These are phyloP conservation scores for Thraustochytrium striatum DNA, from an alignment of 352 stramenopile species.

Conservation along the genomic window DNA sequence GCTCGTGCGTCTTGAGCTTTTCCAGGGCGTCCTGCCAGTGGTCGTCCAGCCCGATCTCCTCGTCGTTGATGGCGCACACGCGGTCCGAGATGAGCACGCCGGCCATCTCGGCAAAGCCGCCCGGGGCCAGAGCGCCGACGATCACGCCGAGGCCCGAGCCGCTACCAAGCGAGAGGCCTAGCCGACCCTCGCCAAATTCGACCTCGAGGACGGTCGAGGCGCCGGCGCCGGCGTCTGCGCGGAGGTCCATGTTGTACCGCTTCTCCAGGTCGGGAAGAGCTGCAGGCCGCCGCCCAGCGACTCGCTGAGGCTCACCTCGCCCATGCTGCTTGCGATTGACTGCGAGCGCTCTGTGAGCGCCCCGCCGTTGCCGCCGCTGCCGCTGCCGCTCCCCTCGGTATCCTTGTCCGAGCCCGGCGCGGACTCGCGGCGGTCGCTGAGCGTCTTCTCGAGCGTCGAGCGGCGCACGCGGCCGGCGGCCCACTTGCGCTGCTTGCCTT, in stretches of 20 bases:
- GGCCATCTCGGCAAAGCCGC: conserved; percentile 41
- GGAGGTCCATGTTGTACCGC: conserved; percentile 35
- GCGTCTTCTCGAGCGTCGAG: conserved; percentile 28
- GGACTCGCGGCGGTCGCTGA: neutral
- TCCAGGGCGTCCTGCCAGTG: conserved; percentile 42
- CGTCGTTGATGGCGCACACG: conserved; percentile 41
- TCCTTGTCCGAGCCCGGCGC: neutral
- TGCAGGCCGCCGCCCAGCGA: conserved; percentile 20
- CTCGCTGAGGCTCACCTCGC: neutral
- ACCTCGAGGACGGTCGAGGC: neutral
- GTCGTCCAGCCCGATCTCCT: conserved; percentile 24
- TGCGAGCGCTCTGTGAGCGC: neutral
- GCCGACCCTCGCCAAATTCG: conserved; percentile 24
- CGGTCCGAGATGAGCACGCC: conserved; percentile 32
- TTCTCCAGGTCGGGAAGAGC: conserved; percentile 32
- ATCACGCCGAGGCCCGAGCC: conserved; percentile 23
- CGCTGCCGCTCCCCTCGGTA: too few species aligned
- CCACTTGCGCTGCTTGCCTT: conserved; percentile 31
- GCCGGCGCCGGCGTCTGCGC: neutral
- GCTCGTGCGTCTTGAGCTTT: conserved; percentile 36
- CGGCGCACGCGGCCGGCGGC: conserved; percentile 1
- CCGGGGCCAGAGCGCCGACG: conserved; percentile 10
- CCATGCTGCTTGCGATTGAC: neutral
- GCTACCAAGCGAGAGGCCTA: conserved; percentile 18
- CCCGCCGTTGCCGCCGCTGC: too few species aligned